Percentiles rank a stretch among this genome's conserved stretches.
phyloP scores from a whole-genome alignment of 345 rosid species.

The Passiflora organensis region DNA sequence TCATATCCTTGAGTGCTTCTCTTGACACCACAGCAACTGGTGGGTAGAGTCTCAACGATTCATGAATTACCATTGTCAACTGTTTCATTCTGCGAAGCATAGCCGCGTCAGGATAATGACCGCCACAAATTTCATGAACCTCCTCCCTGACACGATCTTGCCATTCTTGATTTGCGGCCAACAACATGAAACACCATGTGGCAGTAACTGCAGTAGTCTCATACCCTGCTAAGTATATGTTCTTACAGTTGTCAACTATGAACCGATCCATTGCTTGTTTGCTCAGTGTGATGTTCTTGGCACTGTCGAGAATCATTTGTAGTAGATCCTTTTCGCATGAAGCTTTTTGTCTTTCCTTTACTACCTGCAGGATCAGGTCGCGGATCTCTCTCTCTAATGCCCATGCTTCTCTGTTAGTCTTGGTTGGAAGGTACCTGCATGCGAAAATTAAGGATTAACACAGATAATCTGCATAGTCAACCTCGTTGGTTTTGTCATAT shows the following conservation, averaged over 20 bases:
- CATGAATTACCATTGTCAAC: slow-evolving; percentile 45
- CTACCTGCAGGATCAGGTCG: slow-evolving; percentile 24
- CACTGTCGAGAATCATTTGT: slow-evolving; percentile 34
- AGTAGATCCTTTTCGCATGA: slow-evolving; percentile 26
- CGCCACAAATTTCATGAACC: slow-evolving; percentile 27
- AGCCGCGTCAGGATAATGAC: slow-evolving; percentile 19
- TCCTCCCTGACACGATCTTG: slow-evolving; percentile 38
- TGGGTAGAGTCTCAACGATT: slow-evolving; percentile 43
- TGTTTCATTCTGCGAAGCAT: slow-evolving; percentile 34
- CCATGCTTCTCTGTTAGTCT: slow-evolving; percentile 33
- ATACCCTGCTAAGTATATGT: slow-evolving; percentile 41
- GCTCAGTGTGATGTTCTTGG: slow-evolving; percentile 18
- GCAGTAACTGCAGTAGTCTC: slow-evolving; percentile 41
- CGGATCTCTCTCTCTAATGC: slow-evolving; percentile 34
- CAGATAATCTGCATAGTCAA: neutral
- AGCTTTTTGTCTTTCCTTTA: slow-evolving; percentile 17
- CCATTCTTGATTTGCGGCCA: slow-evolving; percentile 46
- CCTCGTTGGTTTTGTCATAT: neutral
- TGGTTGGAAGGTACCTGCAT: slow-evolving; percentile 29
- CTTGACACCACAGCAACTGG: slow-evolving; percentile 39
- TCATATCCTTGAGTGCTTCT: slow-evolving; percentile 45
- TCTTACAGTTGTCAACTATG: slow-evolving; percentile 48
- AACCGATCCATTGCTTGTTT: slow-evolving; percentile 22
- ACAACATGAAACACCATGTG: slow-evolving; percentile 42
- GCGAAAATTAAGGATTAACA: neutral